Conservation (phyloP, 495 filamentous ascomycete species). For the Hypoxylon subgilvum region DNA sequence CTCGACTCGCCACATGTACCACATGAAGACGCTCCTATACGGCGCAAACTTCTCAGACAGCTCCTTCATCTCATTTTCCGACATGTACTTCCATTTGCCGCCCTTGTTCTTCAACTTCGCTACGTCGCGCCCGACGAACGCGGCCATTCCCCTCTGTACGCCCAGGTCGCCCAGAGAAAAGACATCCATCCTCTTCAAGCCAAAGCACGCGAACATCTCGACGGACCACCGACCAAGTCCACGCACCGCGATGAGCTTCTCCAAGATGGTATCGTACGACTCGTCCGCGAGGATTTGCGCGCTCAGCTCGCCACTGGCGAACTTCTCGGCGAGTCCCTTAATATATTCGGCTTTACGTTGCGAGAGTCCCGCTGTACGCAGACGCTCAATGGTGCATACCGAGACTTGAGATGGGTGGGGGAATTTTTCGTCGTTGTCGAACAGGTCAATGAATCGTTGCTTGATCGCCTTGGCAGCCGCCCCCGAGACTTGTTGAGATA, state of each 20-base stretch:
- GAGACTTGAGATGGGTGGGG: slow-evolving; percentile 78
- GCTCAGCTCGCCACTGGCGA: slow-evolving; percentile 72
- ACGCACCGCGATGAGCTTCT: slow-evolving; percentile 80
- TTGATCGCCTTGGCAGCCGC: slow-evolving; percentile 89
- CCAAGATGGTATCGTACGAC: slow-evolving; percentile 82
- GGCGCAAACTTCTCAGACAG: slow-evolving; percentile 79
- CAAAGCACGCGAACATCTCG: slow-evolving; percentile 97
- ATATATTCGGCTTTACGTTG: slow-evolving; percentile 95
- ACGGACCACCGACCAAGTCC: slow-evolving; percentile 91
- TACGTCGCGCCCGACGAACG: slow-evolving; percentile 82
- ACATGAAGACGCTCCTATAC: slow-evolving; percentile 69
- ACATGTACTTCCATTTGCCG: slow-evolving; percentile 98
- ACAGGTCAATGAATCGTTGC: slow-evolving; percentile 81
- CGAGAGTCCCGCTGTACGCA: slow-evolving; percentile 86
- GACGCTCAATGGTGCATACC: slow-evolving; percentile 59
- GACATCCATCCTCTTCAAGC: slow-evolving; percentile 88
- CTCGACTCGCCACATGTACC: slow-evolving; percentile 77
- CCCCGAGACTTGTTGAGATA: slow-evolving; percentile 94
- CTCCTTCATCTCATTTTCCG: slow-evolving; percentile 88
- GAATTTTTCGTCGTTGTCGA: slow-evolving; percentile 64
- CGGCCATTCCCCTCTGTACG: slow-evolving; percentile 92
- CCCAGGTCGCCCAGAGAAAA: slow-evolving; percentile 93
- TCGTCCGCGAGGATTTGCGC: slow-evolving; percentile 75
- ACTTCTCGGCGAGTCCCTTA: slow-evolving; percentile 81
- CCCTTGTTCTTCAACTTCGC: slow-evolving; percentile 81